Evolutionary conservation across 1,284 basidiomycete species (phyloP), one percentile per base, ranked within the genome.

Genomic region (Naganishia sp.): DNA sequence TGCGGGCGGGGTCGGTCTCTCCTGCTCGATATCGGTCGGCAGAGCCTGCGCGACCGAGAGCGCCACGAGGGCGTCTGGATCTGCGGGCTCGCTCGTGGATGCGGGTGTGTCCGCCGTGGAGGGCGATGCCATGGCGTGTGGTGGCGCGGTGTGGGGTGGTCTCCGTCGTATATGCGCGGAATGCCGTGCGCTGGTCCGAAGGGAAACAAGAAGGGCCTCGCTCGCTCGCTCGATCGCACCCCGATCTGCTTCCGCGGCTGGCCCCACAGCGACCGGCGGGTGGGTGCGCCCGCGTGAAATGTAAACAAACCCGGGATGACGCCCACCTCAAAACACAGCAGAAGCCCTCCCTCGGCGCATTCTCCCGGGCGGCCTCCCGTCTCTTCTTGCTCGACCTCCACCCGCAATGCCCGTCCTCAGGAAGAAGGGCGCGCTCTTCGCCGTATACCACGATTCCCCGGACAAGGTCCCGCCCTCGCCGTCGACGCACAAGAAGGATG

Each of bases 351-450:
- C 15, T 46, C 2, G 43, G 18, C 43, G 45, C n/a, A 46, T 46
- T n/a, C 45, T 13, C 7, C 45, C 5, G 45, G 18, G 18, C 18
- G 13, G 6, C 23, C 9, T 56, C 55, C 43, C n/a, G 11, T 31
- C 49, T 13, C 46, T 39, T 61, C 57, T 61, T 61, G 57, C 5
- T 16, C 52, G 50, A 49, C 25, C 46, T 2, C 21, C 21, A 13
- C 44, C 71, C 21, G 71, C 21, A 52, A 80, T 80, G 79, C 79
- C 79, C 31, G 70, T 78, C 36, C 75, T 75, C 16, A 77, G 78
- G 69, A 78, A 78, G 69, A 77, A 77, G 63, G 79, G 79, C 52
- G 78, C 79, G 13, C 75, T 78, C 43, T 80, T 80, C 69, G 73
- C 76, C 45, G 77, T 80, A 45, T 79, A 78, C 71, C 72, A 77